phyloP scores from a whole-genome alignment of 2,329 filamentous ascomycete species.

The Tolypocladium ovalisporum region DNA sequence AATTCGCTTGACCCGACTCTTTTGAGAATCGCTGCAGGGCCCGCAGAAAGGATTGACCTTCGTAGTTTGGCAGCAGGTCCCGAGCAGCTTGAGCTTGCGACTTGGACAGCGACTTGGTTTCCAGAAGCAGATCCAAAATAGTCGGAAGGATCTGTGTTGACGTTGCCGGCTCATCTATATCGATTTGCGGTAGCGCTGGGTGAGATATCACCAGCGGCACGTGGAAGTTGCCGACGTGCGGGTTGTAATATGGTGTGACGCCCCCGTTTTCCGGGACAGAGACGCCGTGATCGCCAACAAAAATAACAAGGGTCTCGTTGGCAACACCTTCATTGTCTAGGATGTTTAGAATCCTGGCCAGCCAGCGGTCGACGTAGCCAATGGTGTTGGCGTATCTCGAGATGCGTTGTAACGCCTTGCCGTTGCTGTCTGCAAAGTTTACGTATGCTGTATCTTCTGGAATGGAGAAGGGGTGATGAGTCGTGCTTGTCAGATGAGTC shows the following conservation, averaged over 20 bases:
- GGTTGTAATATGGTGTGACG: neutral
- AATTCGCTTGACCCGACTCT: neutral
- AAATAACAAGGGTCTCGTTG: neutral
- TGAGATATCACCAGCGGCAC: neutral
- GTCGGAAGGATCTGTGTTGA: neutral
- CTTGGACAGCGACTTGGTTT: neutral
- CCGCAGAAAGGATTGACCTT: neutral
- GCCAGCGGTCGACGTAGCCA: neutral
- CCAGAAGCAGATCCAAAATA: neutral
- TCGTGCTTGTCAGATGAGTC: neutral
- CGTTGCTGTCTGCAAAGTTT: neutral
- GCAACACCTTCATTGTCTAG: neutral
- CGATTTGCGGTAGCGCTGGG: neutral
- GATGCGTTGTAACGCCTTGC: neutral
- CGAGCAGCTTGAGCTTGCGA: neutral
- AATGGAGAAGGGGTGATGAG: neutral
- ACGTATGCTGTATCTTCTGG: neutral
- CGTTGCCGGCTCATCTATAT: neutral
- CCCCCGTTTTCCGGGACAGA: neutral
- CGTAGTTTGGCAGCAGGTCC: neutral
- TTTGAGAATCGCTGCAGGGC: neutral
- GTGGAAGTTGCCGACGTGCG: neutral
- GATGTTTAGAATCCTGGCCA: neutral
- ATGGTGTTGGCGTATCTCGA: neutral
- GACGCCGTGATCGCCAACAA: neutral